Percentiles rank a stretch among this genome's conserved stretches.
phyloP scores from a whole-genome alignment of 306 rosid genomes.

The Quercus berberidifolia region DNA sequence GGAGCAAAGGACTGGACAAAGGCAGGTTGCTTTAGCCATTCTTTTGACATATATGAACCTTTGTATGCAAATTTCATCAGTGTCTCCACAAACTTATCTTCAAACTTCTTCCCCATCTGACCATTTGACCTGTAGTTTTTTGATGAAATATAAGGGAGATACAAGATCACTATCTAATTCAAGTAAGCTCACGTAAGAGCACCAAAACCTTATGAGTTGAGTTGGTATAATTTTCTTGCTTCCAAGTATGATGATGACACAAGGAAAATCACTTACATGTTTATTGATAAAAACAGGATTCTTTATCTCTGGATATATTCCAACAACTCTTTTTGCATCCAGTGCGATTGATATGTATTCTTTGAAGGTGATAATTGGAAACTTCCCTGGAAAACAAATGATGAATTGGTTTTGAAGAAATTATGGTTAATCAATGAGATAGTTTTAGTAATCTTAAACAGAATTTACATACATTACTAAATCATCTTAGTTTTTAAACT shows the following conservation, averaged over 20 bases:
- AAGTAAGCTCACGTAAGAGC: too few relatives aligned
- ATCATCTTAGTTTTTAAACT: too few relatives aligned
- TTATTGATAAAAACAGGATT: conserved; percentile 72
- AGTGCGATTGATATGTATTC: conserved; percentile 81
- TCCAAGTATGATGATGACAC: too few relatives aligned
- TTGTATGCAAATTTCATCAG: conserved; percentile 73
- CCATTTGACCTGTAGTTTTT: conserved; percentile 69
- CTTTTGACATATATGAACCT: conserved; percentile 77
- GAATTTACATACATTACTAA: not conserved
- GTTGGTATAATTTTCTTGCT: not conserved
- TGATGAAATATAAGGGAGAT: not conserved
- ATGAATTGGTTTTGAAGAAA: not conserved
- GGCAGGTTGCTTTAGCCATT: conserved; percentile 79
- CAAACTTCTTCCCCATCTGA: conserved; percentile 57
- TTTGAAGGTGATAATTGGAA: conserved; percentile 72
- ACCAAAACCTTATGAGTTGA: not conserved
- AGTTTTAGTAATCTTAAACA: not conserved
- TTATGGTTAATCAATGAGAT: not conserved
- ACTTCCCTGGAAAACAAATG: conserved; percentile 53
- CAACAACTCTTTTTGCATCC: conserved; percentile 82
- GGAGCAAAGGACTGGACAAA: conserved; percentile 93
- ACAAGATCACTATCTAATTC: not conserved
- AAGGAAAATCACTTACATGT: conserved; percentile 57
- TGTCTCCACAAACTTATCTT: conserved; percentile 78
- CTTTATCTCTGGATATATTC: conserved; percentile 94